Evolutionary conservation across 2,329 filamentous ascomycete genomes (phyloP).

Genomic region (Colletotrichum acutatum): DNA sequence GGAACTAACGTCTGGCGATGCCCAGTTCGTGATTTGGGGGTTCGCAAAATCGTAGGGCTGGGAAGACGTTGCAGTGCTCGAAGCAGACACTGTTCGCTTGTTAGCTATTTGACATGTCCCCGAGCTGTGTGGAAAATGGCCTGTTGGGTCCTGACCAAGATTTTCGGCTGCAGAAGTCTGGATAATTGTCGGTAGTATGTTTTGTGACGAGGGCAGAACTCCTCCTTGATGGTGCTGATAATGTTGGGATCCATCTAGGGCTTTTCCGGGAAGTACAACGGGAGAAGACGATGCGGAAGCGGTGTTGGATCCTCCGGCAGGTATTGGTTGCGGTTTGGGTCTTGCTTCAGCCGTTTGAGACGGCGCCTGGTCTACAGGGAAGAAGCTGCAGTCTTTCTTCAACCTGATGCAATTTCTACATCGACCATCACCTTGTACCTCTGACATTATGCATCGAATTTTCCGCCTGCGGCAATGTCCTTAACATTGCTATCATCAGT

Average conservation of each 20-base stretch:
- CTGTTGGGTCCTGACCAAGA: conserved; percentile 52
- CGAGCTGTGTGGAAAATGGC: conserved; percentile 48
- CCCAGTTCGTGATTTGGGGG: conserved; percentile 54
- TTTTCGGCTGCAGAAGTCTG: conserved; percentile 51
- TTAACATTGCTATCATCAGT: conserved; percentile 50
- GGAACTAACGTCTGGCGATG: conserved; percentile 53
- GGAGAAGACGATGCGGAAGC: conserved; percentile 62
- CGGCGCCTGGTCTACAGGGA: conserved; percentile 83
- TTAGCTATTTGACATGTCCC: conserved; percentile 39
- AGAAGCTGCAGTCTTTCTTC: conserved; percentile 95
- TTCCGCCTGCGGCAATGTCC: conserved; percentile 93
- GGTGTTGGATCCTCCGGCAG: conserved; percentile 51
- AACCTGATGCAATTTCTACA: conserved; percentile 94
- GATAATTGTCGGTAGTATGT: conserved; percentile 56
- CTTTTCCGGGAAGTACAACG: conserved; percentile 54
- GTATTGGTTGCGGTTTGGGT: conserved; percentile 53
- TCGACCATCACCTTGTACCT: conserved; percentile 77
- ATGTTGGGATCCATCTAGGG: conserved; percentile 53
- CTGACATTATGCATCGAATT: conserved; percentile 86
- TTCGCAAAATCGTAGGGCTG: conserved; percentile 52
- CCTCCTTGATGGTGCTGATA: conserved; percentile 56
- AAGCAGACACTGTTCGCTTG: conserved; percentile 43
- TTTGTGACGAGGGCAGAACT: conserved; percentile 55
- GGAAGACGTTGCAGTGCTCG: conserved; percentile 44
- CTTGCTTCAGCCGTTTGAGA: conserved; percentile 52